Percentiles rank a stretch among this genome's conserved stretches.
Evolutionary conservation across 2,329 filamentous ascomycete species (phyloP).

Genomic region (Neofusicoccum umdonicola): DNA sequence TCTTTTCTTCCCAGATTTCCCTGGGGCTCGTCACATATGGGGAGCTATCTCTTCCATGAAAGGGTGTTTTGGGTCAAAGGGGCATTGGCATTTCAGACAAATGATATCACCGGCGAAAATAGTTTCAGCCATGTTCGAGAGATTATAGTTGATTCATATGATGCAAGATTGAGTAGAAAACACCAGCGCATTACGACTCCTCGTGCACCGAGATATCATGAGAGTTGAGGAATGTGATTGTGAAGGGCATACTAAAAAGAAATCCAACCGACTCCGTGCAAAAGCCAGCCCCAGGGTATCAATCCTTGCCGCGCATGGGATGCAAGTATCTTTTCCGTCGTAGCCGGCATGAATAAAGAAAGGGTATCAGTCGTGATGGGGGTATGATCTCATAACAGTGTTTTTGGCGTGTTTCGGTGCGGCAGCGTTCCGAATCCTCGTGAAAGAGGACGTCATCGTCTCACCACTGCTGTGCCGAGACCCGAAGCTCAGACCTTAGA

Average conservation of each 20-base stretch:
- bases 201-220: too few relatives aligned
- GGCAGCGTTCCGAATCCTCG: too few relatives aligned
- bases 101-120: constrained; percentile 1
- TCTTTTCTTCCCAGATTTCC: too few relatives aligned
- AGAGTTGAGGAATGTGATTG: too few relatives aligned
- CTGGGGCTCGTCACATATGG: too few relatives aligned
- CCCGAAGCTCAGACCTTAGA: constrained; percentile 17
- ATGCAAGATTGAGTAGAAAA: too few relatives aligned
- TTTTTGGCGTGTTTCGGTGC: not conserved
- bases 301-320: not conserved
- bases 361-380: not conserved
- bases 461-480: not conserved
- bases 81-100: not conserved
- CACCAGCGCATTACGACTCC: too few relatives aligned
- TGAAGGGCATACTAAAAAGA: not conserved
- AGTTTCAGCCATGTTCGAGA: not conserved
- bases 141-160: not conserved
- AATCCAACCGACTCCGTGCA: not conserved
- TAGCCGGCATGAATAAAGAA: not conserved
- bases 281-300: constrained; percentile 3
- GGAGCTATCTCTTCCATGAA: not conserved
- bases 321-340: too few relatives aligned
- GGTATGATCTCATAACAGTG: not conserved
- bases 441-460: not conserved
- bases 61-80: not conserved